Percentiles rank a stretch among this genome's conserved stretches.
Evolutionary conservation across 164 flowering plant species (phyloP).

Genomic region (Stephania cephalantha): DNA sequence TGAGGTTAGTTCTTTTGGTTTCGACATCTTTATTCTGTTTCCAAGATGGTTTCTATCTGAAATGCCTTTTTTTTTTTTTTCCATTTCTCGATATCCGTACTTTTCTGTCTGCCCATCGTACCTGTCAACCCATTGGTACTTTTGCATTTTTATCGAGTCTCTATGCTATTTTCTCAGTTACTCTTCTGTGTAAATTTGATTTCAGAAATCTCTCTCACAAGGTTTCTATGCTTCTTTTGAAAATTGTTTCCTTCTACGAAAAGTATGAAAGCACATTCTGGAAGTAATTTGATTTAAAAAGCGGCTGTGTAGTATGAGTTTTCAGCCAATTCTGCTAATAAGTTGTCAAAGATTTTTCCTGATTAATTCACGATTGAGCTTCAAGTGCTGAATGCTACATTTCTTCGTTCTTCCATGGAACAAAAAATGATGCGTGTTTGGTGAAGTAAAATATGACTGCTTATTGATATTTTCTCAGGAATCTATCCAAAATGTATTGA

Average conservation of each 20-base stretch:
- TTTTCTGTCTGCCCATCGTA: neutral
- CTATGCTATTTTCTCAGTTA: neutral
- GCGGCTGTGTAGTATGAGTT: neutral
- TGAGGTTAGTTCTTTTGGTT: slow-evolving; percentile 45
- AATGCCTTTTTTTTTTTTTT: neutral
- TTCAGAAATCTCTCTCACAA: neutral
- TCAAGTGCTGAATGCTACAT: neutral
- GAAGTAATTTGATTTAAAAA: neutral
- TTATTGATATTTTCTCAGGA: slow-evolving; percentile 40
- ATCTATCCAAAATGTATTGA: slow-evolving; percentile 40
- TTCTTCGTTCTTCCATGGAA: neutral
- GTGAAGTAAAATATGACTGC: neutral
- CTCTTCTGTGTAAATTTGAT: neutral
- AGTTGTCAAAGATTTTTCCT: neutral
- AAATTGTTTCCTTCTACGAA: neutral
- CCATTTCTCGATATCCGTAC: neutral
- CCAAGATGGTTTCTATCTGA: neutral
- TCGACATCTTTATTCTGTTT: neutral
- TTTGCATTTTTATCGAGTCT: neutral
- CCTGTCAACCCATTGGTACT: neutral
- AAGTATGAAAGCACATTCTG: neutral
- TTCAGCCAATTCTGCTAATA: slow-evolving; percentile 1
- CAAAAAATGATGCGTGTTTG: neutral
- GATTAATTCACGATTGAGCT: neutral
- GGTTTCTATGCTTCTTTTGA: neutral